These are phyloP conservation scores for Tetragonia tetragonoides DNA, from an alignment of 148 eudicot genomes.

Conservation along the genomic window DNA sequence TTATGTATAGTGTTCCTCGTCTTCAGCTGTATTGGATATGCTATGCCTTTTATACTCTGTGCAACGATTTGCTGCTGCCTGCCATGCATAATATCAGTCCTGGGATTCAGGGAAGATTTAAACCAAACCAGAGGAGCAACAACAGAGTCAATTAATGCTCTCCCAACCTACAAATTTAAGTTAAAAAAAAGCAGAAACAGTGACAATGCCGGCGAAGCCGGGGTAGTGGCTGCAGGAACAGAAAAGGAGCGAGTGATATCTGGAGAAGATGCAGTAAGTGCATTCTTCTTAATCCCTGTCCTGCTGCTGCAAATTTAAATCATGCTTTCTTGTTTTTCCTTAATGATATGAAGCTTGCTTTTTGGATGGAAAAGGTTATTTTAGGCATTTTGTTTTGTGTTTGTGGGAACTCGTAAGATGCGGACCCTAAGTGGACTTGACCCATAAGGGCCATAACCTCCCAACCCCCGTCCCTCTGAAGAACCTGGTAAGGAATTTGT, in stretches of 20 bases:
- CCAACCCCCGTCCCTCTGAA: too few relatives aligned
- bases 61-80: constrained; percentile 97
- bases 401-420: too few relatives aligned
- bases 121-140: constrained; percentile 86
- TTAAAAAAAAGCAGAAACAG: constrained; percentile 54
- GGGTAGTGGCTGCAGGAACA: constrained; percentile 85
- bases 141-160: constrained; percentile 74
- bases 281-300: constrained; percentile 10
- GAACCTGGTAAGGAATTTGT: too few relatives aligned
- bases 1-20: constrained; percentile 82
- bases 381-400: background rate
- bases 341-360: background rate
- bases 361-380: background rate
- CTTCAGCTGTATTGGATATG: constrained; percentile 93
- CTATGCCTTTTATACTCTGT: constrained; percentile 92
- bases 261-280: constrained; percentile 91
- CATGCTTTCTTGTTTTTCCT: background rate
- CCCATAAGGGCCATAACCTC: too few relatives aligned
- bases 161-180: constrained; percentile 83
- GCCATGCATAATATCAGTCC: constrained; percentile 81
- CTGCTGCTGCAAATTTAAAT: background rate
- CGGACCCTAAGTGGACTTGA: too few relatives aligned
- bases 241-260: constrained; percentile 80
- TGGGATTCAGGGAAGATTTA: constrained; percentile 85
- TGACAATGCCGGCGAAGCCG: constrained; percentile 46